Evolutionary conservation across 2,329 filamentous ascomycete species (phyloP), one percentile per base, ranked within the genome.

Genomic region (Juglanconis oblonga): DNA sequence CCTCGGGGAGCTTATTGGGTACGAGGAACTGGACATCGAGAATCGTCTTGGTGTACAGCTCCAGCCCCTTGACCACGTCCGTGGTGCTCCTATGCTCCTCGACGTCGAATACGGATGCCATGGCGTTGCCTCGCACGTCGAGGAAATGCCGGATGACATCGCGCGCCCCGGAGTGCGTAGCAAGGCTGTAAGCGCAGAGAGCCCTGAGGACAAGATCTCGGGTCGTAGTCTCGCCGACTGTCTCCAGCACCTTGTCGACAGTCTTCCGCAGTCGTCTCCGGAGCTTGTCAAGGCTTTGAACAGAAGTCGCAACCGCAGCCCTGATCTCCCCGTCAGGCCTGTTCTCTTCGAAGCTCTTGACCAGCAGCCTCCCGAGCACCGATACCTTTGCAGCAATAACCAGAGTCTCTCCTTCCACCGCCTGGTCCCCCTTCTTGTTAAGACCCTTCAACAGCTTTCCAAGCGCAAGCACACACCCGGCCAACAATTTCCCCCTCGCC

Each of bases 141-240:
- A 96, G 81, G 67, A 97, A 94, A 73, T 95, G 87, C 7, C 85
- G 80, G 56, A 97, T 74, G 0, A 91, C 89, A 70, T 97, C 92
- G 59, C 84, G 87, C 0, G 91, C 87, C 0, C 92, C 90, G 0
- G 89, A 92, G 68, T 86, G 96, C 3, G 89, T 92, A 1, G 87
- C 86, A 54, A 98, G 79, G 63, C 91, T 92, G 71, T 92, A 93
- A 0, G 93, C 92, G 58, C 87, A 90, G 65, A 97, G 80, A 0
- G 88, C 87, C 66, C 91, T 88, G 11, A 94, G 77, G 14, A 95
- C 80, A 29, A 83, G 79, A 62, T 79, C 68, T 60, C 80, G 67
- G 66, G 80, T 65, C 62, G 72, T 63, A 69, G 77, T 63, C 67
- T 81, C 72, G 81, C 87, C 82, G 32, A 87, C 82, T 52, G 82